A percentile compares a stretch with the other conserved stretches of the same genome.
These are phyloP conservation scores for Pseudopyrenochaeta lycopersici DNA, from an alignment of 2,329 filamentous ascomycete genomes.

Conservation along the genomic window DNA sequence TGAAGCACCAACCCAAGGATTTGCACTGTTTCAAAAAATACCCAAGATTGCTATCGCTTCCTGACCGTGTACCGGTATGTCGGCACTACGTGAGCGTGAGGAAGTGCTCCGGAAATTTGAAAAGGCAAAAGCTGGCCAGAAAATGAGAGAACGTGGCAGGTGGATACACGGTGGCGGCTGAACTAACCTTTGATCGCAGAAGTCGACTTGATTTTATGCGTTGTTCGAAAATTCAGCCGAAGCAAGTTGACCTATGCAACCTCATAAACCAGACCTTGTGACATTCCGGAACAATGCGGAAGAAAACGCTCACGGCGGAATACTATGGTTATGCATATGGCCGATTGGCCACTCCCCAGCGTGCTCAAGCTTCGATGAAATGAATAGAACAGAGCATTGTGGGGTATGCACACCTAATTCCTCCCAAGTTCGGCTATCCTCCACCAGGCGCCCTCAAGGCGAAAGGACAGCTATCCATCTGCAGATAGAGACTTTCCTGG, in stretches of 20 bases:
- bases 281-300: neutral
- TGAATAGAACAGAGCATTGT: neutral
- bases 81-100: neutral
- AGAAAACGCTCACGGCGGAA: neutral
- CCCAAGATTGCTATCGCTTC: constrained; percentile 32
- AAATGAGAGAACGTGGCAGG: neutral
- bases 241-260: neutral
- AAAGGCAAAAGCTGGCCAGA: neutral
- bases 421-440: neutral
- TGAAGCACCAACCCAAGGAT: constrained; percentile 29
- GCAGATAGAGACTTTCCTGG: constrained; percentile 44
- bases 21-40: constrained; percentile 29
- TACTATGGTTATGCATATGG: neutral
- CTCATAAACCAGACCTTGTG: neutral
- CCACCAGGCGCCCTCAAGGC: neutral
- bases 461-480: constrained; percentile 8
- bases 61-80: constrained; percentile 11
- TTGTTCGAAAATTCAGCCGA: constrained; percentile 14
- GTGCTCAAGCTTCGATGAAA: too few species aligned
- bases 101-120: constrained; percentile 11
- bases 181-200: constrained; percentile 6
- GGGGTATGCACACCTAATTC: neutral
- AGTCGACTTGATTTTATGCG: constrained; percentile 12
- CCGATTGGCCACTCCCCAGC: neutral
- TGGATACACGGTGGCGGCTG: constrained; percentile 12